A percentile compares a stretch with the other conserved stretches of the same genome.
Conservation (phyloP, 176 grass and related monocot species). For the Pontederia crassipes region DNA sequence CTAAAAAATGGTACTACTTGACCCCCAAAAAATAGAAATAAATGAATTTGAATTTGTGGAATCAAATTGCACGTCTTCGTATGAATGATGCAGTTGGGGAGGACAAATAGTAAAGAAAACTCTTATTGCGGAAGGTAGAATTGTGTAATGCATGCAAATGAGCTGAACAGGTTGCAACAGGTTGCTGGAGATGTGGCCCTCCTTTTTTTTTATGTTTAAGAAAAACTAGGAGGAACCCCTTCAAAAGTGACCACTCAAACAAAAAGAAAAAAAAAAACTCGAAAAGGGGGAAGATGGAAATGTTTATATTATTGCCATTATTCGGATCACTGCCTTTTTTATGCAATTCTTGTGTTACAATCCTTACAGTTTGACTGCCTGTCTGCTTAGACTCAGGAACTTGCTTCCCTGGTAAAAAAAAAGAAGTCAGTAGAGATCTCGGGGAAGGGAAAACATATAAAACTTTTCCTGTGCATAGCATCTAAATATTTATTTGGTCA, state of each 20-base stretch:
- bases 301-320: constrained; percentile 32
- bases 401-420: constrained; percentile 27
- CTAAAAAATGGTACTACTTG: constrained; percentile 1
- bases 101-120: neutral
- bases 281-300: constrained; percentile 16
- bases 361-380: constrained; percentile 60
- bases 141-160: too few relatives aligned
- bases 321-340: constrained; percentile 23
- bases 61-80: neutral
- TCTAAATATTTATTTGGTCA: constrained; percentile 10
- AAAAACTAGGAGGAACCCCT: constrained; percentile 6
- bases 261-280: constrained; percentile 18
- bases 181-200: too few relatives aligned
- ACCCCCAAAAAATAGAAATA: neutral
- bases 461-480: neutral
- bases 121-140: constrained; percentile 6
- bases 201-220: constrained; percentile 6
- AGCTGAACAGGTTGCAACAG: too few relatives aligned
- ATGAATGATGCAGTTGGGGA: constrained; percentile 7
- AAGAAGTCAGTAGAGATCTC: constrained; percentile 30
- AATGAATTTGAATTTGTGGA: neutral
- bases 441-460: constrained; percentile 41
- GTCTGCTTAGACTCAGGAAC: constrained; percentile 53
- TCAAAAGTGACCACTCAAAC: constrained; percentile 11
- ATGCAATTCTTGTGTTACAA: constrained; percentile 18